Conservation (phyloP, 768 basidiomycete genomes). For the Suillus fuscotomentosus region DNA sequence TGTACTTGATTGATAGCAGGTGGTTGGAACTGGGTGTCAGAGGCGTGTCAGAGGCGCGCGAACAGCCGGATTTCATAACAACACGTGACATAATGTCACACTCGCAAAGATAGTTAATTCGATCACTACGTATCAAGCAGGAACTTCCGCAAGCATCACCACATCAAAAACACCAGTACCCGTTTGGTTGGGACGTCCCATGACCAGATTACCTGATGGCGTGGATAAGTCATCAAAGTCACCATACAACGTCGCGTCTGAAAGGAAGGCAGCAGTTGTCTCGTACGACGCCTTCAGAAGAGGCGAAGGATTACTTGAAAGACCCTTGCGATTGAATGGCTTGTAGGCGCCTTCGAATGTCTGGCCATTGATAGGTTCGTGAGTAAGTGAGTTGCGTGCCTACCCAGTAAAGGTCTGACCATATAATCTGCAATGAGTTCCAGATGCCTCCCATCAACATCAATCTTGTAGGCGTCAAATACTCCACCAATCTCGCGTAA, state of each 20-base stretch:
- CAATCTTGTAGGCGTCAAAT: constrained; percentile 94
- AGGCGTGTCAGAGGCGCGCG: neutral
- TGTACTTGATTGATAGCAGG: constrained; percentile 6
- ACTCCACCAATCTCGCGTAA: constrained; percentile 89
- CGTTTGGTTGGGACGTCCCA: constrained; percentile 83
- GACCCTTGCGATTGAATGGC: constrained; percentile 96
- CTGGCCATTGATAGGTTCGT: constrained; percentile 38
- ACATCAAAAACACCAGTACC: constrained; percentile 97
- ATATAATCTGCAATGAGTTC: constrained; percentile 99
- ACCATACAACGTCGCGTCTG: constrained; percentile 91
- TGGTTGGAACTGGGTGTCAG: constrained; percentile 10
- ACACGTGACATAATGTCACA: constrained; percentile 14
- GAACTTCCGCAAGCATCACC: constrained; percentile 49
- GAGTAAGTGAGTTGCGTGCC: constrained; percentile 2
- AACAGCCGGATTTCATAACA: constrained; percentile 15
- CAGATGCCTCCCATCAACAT: constrained; percentile 90
- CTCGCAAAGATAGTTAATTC: neutral
- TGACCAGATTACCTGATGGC: constrained; percentile 89
- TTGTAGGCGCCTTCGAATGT: constrained; percentile 98
- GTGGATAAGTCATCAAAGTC: constrained; percentile 93
- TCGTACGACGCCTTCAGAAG: constrained; percentile 97
- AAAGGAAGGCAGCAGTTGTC: constrained; percentile 90
- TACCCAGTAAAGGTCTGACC: constrained; percentile 49
- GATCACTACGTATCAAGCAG: constrained; percentile 14
- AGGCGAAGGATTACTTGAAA: constrained; percentile 91